A percentile compares a stretch with the other conserved stretches of the same genome.
These are phyloP conservation scores for Hirsutella rhossiliensis DNA, from an alignment of 2,329 filamentous ascomycete genomes.

Conservation along the genomic window DNA sequence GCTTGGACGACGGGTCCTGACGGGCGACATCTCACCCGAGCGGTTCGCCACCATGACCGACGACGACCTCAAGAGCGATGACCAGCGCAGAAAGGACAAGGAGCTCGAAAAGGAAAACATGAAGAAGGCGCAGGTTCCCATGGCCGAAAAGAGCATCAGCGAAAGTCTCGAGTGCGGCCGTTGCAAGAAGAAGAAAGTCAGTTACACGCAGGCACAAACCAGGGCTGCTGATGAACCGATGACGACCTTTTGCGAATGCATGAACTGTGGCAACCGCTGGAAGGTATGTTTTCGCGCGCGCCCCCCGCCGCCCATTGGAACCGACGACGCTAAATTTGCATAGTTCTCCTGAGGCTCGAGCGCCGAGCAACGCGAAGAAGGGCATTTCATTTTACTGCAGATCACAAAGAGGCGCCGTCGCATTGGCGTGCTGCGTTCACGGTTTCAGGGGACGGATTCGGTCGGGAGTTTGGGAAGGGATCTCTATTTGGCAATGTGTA, in stretches of 20 bases:
- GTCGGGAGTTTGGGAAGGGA: neutral
- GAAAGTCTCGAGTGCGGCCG: slow-evolving; percentile 80
- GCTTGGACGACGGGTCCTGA: slow-evolving; percentile 64
- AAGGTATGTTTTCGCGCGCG: slow-evolving; percentile 39
- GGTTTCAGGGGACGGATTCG: neutral
- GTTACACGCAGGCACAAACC: slow-evolving; percentile 93
- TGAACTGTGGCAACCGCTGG: slow-evolving; percentile 58
- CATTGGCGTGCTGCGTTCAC: neutral
- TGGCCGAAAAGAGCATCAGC: slow-evolving; percentile 82
- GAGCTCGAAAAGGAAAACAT: slow-evolving; percentile 84
- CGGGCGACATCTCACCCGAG: slow-evolving; percentile 57
- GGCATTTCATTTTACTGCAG: neutral
- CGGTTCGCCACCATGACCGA: slow-evolving; percentile 77
- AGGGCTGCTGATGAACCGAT: slow-evolving; percentile 89
- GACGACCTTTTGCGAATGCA: slow-evolving; percentile 65
- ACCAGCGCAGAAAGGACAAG: slow-evolving; percentile 64
- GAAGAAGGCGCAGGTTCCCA: slow-evolving; percentile 91
- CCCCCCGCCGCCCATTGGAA: neutral
- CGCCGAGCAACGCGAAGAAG: neutral
- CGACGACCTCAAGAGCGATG: slow-evolving; percentile 81
- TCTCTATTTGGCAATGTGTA: neutral
- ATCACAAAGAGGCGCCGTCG: neutral
- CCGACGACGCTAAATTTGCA: neutral
- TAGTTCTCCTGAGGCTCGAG: slow-evolving; percentile 12
- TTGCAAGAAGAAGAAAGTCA: slow-evolving; percentile 88